A percentile compares a stretch with the other conserved stretches of the same genome.
These are phyloP conservation scores for Helichrysum umbraculigerum DNA, from an alignment of 129 eudicot genomes.

Conservation along the genomic window DNA sequence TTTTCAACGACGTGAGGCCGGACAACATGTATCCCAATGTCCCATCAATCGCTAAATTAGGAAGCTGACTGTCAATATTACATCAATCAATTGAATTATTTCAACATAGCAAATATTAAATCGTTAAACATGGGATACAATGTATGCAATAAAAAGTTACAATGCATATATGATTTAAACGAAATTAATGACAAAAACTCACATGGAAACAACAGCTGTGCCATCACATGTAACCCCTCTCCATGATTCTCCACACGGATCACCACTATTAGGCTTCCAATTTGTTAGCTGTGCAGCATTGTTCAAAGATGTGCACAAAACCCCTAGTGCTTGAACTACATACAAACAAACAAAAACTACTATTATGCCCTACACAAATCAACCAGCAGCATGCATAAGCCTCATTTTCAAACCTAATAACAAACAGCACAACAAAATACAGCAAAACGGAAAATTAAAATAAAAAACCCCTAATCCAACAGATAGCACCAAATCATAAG, in stretches of 20 bases:
- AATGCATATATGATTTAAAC: neutral
- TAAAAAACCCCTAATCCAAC: neutral
- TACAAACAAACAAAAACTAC: neutral
- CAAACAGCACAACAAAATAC: too few relatives aligned
- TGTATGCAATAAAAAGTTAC: neutral
- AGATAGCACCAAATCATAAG: neutral
- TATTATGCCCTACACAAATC: neutral
- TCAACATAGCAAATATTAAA: neutral
- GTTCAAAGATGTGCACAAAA: slow-evolving; percentile 71
- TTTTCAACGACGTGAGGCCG: slow-evolving; percentile 58
- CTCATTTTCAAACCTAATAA: neutral
- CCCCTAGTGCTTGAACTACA: slow-evolving; percentile 78
- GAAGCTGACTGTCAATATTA: slow-evolving; percentile 58
- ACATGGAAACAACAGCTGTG: slow-evolving; percentile 84
- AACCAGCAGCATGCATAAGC: neutral
- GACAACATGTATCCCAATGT: slow-evolving; percentile 85
- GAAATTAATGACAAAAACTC: slow-evolving; percentile 30
- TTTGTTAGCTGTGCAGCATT: slow-evolving; percentile 71
- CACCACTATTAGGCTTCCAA: slow-evolving; percentile 80
- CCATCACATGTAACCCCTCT: slow-evolving; percentile 81
- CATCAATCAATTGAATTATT: slow-evolving; percentile 27
- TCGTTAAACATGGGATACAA: neutral
- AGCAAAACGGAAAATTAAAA: too few relatives aligned
- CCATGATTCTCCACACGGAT: slow-evolving; percentile 98
- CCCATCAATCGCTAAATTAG: slow-evolving; percentile 82